These are phyloP conservation scores for Phytophthora sp. DNA, from an alignment of 352 stramenopile species.

Conservation along the genomic window DNA sequence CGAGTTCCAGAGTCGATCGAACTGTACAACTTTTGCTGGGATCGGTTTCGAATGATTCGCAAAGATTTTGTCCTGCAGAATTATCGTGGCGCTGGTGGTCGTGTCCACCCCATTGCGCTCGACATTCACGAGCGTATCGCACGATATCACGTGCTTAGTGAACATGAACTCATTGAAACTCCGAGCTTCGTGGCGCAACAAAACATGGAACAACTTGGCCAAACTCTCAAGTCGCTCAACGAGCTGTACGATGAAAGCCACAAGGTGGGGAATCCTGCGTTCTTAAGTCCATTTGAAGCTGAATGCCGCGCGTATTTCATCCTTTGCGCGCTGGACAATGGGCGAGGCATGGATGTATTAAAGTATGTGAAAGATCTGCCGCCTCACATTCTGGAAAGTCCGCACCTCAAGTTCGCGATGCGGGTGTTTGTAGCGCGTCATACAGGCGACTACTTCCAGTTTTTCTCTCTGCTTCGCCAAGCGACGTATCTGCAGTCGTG, in stretches of 20 bases:
- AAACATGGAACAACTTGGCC: slow-evolving; percentile 90
- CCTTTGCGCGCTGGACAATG: slow-evolving; percentile 85
- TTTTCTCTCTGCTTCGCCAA: slow-evolving; percentile 78
- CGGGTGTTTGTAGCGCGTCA: slow-evolving; percentile 85
- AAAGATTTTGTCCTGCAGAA: slow-evolving; percentile 98
- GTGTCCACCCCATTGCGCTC: slow-evolving; percentile 91
- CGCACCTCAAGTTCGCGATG: slow-evolving; percentile 90
- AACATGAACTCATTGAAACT: slow-evolving; percentile 92
- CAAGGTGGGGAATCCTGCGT: slow-evolving; percentile 59
- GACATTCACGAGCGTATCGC: slow-evolving; percentile 96
- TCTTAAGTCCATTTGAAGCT: slow-evolving; percentile 83
- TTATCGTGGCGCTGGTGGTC: slow-evolving; percentile 92
- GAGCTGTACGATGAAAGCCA: slow-evolving; percentile 89
- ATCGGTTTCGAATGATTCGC: slow-evolving; percentile 95
- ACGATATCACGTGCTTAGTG: slow-evolving; percentile 94
- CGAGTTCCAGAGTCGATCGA: slow-evolving; percentile 79
- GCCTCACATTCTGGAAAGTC: slow-evolving; percentile 56
- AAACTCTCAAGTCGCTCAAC: slow-evolving; percentile 89
- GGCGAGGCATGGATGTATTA: slow-evolving; percentile 78
- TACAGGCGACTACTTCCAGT: slow-evolving; percentile 84
- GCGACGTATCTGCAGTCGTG: slow-evolving; percentile 87
- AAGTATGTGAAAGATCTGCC: slow-evolving; percentile 87
- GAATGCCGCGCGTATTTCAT: slow-evolving; percentile 90
- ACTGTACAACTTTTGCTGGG: slow-evolving; percentile 98
- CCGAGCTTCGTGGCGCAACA: slow-evolving; percentile 86